Conservation (phyloP, 306 rosid genomes). For the Trifolium fragiferum region DNA sequence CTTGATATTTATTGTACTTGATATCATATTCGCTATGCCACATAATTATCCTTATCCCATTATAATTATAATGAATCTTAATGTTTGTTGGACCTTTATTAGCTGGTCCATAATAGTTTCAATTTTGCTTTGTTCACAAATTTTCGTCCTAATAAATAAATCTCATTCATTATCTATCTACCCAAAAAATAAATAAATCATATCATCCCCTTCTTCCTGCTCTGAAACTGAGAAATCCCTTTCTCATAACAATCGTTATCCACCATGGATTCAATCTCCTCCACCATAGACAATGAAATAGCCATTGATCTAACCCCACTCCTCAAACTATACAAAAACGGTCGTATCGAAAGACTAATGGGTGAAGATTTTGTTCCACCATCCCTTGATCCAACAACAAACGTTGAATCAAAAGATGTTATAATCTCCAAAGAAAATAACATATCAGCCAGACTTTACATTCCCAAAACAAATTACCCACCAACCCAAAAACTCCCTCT, state of each 20-base stretch:
- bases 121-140: no score
- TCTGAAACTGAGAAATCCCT: background rate
- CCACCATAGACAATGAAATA: constrained; percentile 2
- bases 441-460: constrained; percentile 59
- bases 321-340: constrained; percentile 59
- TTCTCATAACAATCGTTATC: background rate
- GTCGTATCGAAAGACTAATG: constrained; percentile 46
- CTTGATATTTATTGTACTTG: no score
- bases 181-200: background rate
- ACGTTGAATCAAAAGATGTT: constrained; percentile 62
- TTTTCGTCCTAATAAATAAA: no score
- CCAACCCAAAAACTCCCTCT: constrained; percentile 64
- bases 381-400: constrained; percentile 46
- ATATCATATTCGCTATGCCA: no score
- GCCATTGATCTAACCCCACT: constrained; percentile 53
- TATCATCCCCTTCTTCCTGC: background rate
- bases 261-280: constrained; percentile 21
- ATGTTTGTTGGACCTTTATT: no score
- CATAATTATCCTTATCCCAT: no score
- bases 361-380: constrained; percentile 52
- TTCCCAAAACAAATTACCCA: constrained; percentile 43
- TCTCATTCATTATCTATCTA: no score
- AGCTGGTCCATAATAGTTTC: no score
- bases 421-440: constrained; percentile 53
- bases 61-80: no score